phyloP scores from a whole-genome alignment of 176 grass and related monocot species.

The maize (Zea mays) region DNA sequence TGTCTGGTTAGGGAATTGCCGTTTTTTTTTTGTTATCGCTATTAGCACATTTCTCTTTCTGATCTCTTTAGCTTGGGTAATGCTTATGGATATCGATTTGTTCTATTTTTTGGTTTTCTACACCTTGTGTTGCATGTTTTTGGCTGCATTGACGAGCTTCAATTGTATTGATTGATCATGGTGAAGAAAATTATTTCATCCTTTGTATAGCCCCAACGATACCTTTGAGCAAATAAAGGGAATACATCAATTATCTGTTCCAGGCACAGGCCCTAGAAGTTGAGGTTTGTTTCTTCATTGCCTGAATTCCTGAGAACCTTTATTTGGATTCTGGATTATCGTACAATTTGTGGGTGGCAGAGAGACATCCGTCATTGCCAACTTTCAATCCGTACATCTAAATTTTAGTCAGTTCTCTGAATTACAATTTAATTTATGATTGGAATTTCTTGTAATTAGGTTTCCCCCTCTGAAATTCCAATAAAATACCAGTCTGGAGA shows the following conservation, averaged over 20 bases:
- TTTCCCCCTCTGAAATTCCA: constrained; percentile 13
- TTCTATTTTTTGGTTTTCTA: not conserved
- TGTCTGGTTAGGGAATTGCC: not conserved
- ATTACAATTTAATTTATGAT: not conserved
- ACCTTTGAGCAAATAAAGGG: not conserved
- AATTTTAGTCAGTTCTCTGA: not conserved
- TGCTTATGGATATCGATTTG: not conserved
- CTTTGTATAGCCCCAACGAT: not conserved
- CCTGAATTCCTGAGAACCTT: constrained; percentile 4
- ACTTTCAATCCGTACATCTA: not conserved
- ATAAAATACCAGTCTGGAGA: not conserved
- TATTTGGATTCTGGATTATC: not conserved
- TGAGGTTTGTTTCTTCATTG: not conserved
- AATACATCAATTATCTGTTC: not conserved
- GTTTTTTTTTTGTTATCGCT: constrained; percentile 16
- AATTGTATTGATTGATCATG: not conserved
- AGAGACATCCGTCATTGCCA: not conserved
- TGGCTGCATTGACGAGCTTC: not conserved
- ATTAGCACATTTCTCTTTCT: not conserved
- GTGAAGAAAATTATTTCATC: not conserved
- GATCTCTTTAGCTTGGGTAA: not conserved
- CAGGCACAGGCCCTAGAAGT: not conserved
- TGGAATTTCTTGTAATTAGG: constrained; percentile 17
- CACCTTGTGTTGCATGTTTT: not conserved
- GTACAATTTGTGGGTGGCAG: not conserved